Evolutionary conservation across 129 eudicot species (phyloP).

Genomic region (Artemisia tridentata): DNA sequence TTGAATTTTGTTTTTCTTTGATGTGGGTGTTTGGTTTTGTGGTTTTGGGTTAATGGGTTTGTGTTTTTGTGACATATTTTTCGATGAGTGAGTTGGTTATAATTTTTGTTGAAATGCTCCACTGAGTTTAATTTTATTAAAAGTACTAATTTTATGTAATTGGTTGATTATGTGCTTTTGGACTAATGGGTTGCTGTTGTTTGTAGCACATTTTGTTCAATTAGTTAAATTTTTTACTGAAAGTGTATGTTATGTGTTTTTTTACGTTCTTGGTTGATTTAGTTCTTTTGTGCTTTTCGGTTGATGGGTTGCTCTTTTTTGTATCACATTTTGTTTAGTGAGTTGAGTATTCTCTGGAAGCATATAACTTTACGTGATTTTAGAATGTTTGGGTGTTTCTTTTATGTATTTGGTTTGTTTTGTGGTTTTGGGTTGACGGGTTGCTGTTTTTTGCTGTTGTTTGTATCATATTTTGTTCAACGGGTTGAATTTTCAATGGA

Average conservation of each 20-base stretch:
- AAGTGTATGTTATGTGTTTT: not conserved
- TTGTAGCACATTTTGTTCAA: not conserved
- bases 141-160: not conserved
- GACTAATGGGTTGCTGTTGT: too few species aligned
- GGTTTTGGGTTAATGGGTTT: not conserved
- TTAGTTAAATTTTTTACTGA: not conserved
- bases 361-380: not conserved
- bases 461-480: not conserved
- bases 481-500: not conserved
- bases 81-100: too few species aligned
- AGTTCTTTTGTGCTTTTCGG: constrained; percentile 1
- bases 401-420: not conserved
- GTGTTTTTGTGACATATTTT: too few species aligned
- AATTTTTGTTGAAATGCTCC: constrained; percentile 19
- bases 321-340: not conserved
- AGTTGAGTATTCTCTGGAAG: not conserved
- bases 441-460: not conserved
- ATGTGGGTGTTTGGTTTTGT: not conserved
- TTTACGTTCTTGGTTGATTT: not conserved
- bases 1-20: not conserved
- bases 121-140: not conserved
- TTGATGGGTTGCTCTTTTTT: not conserved
- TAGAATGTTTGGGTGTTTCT: not conserved
- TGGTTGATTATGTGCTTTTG: too few species aligned
- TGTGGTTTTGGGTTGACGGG: constrained; percentile 13